Evolutionary conservation across 2,329 filamentous ascomycete genomes (phyloP).

Genomic region (Aspergillus niger): DNA sequence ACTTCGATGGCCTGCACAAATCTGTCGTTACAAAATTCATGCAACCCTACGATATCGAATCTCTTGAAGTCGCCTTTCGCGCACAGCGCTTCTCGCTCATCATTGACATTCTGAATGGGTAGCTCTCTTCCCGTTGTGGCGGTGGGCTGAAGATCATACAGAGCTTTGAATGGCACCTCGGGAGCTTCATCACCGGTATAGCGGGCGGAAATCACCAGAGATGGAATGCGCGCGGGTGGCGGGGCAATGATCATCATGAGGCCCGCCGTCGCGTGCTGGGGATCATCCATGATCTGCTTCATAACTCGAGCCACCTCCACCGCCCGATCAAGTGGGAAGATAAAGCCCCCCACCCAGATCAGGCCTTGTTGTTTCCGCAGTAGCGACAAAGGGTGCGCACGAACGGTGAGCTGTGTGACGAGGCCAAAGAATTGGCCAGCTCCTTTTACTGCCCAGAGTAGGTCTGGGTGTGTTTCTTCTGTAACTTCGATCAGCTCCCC

Average conservation of each 20-base stretch:
- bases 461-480: background rate
- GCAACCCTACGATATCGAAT: background rate
- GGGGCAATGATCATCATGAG: background rate
- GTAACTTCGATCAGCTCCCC: background rate
- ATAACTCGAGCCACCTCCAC: background rate
- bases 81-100: background rate
- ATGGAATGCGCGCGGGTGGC: background rate
- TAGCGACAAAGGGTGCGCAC: background rate
- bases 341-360: conserved; percentile 1
- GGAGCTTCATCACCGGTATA: conserved; percentile 1
- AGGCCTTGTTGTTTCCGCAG: background rate
- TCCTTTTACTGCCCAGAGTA: background rate
- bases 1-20: background rate
- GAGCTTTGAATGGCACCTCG: background rate
- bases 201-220: background rate
- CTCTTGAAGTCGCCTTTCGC: conserved; percentile 3
- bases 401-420: background rate
- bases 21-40: background rate
- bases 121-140: background rate
- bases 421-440: conserved; percentile 5
- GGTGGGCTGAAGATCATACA: background rate
- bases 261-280: background rate
- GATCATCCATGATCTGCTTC: conserved; percentile 1
- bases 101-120: background rate
- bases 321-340: background rate